Evolutionary conservation across 352 stramenopile genomes (phyloP), one percentile per base, ranked within the genome.

Genomic region (Saprolegnia parasitica): DNA sequence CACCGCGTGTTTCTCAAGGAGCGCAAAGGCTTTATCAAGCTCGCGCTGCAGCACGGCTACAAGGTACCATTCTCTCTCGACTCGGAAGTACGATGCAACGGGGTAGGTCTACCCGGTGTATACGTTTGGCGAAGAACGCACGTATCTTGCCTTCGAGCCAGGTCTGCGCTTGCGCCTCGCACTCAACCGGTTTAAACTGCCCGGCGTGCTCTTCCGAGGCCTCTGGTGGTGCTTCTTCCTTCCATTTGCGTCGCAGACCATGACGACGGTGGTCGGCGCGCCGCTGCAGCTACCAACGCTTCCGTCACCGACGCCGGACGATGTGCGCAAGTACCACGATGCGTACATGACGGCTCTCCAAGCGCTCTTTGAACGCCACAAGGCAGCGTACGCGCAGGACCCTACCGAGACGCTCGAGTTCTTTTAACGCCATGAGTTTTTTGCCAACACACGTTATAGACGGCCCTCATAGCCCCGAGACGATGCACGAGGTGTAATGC

Each of bases 1-100:
- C 93, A 98, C 75, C 85, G 93, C 60, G 82, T 97, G 32, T 98
- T 87, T 67, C 77, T 98, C 56, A 89, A 96, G 64, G 84, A 88
- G 29, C 81, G 93, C 13, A 90, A 88, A 42, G 95, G 95, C 8
- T 98, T 98, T 76, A 89, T 98, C 71, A 96, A 97, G 65, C 75
- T 98, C 29, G 91, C 85, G 37, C 78, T 98, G 8, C 81, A 97
- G 77, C 76, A 92, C 72, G 92, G 93, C 50, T 96, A 96, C 77
- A 83, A 87, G 23, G 74, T 97, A 39, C 37, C 0, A 20, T 26
- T 24, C 0, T 61, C 29, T 21, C 26, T 50, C 68, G 37, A 42
- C 24, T 16, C 15, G 49, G 15, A 39, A 4, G n/a, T 55, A 24
- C 35, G 13, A 40, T 23, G 8, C 26, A 46, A 57, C 60, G 26